Evolutionary conservation across 495 filamentous ascomycete species (phyloP), one percentile per base, ranked within the genome.

Genomic region (Xylaria sp.): DNA sequence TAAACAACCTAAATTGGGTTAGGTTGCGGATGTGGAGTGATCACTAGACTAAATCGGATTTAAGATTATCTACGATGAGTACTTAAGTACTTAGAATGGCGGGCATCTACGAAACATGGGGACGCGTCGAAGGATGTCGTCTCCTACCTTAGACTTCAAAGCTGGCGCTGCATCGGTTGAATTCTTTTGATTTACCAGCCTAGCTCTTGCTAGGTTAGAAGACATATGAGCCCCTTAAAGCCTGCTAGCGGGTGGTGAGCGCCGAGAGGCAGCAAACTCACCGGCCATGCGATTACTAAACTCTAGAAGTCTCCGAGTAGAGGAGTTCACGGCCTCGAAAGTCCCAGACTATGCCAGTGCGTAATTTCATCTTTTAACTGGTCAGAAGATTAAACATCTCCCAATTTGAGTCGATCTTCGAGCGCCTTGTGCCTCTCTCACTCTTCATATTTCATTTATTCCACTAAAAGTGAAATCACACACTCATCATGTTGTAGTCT

Each of bases 401-500:
- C 31, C 14, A 3, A 15, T 46, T 15, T 46, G 26, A 55, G 26
- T 31, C 9, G 0, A 52, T 52, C 48, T 52, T 52, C 48, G 21
- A 5, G 2, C 21, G 21, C 9, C 21, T 52, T 3, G 11, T 52
- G 14, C 21, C 21, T 11, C 21, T 52, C n/a, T 26, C 3, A 26
- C 12, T 26, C 12, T 26, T 17, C 5, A 26, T n/a, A 21, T 55
- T 15, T 4, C 26, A 21, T 21, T 37, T 11, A n/a, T n/a, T n/a
- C n/a, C n/a, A n/a, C n/a, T n/a, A n/a, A n/a, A n/a, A n/a, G n/a
- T n/a, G 33, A 11, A 3, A 21, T 5, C 59, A 26, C 21, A 43
- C 12, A 62, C 59, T 62, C 17, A 29, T 43, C 37, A 62, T 62
- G 12, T 21, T 12, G 78, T 26, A 52, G 74, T 73, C 19, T 67